Evolutionary conservation across 345 rosid genomes (phyloP).

Genomic region (Iberis pinnata): DNA sequence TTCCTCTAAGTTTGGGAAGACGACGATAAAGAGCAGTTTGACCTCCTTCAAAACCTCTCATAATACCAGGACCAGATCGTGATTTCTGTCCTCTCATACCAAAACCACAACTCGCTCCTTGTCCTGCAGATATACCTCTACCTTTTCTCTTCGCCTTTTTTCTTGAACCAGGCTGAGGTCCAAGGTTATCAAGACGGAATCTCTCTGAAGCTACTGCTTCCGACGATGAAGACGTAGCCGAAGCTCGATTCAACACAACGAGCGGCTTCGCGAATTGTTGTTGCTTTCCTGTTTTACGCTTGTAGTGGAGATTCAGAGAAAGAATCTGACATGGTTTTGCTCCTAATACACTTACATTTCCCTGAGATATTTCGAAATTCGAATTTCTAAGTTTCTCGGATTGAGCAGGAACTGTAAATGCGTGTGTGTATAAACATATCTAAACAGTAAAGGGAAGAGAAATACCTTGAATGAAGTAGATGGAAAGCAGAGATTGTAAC

Average conservation of each 20-base stretch:
- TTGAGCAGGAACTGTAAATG: background rate
- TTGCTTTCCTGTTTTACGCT: constrained; percentile 11
- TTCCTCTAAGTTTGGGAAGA: constrained; percentile 81
- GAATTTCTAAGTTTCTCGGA: no score
- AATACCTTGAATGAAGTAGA: constrained; percentile 32
- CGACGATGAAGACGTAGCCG: background rate
- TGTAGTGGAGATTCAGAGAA: constrained; percentile 26
- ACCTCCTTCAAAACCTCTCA: constrained; percentile 91
- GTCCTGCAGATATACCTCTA: constrained; percentile 82
- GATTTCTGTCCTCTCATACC: constrained; percentile 99
- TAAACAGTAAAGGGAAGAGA: background rate
- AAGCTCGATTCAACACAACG: constrained; percentile 10
- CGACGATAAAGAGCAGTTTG: constrained; percentile 93
- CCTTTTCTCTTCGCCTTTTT: constrained; percentile 90
- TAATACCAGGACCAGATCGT: constrained; percentile 82
- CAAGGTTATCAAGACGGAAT: constrained; percentile 70
- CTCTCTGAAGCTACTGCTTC: constrained; percentile 30
- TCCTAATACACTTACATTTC: constrained; percentile 31
- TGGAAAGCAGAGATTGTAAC: constrained; percentile 14
- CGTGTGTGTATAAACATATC: background rate
- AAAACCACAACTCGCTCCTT: constrained; percentile 87
- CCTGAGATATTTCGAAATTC: constrained; percentile 23
- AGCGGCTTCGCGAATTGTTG: constrained; percentile 16
- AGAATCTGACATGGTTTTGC: constrained; percentile 25
- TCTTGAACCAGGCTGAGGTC: constrained; percentile 88